A percentile compares a stretch with the other conserved stretches of the same genome.
These are phyloP conservation scores for Geranium incanum DNA, from an alignment of 441 rosid species.

Conservation along the genomic window DNA sequence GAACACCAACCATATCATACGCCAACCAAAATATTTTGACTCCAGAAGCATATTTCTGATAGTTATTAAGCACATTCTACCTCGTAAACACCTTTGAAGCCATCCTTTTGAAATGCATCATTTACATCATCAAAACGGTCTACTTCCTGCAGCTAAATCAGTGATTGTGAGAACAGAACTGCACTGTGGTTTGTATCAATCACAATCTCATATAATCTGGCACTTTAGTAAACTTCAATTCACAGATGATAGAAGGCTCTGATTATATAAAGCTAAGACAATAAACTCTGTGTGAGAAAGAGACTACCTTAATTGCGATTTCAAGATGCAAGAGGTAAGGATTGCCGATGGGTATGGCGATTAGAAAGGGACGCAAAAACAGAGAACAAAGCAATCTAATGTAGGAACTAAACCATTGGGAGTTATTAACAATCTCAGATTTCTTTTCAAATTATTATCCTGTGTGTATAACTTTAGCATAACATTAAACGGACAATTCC, in stretches of 20 bases:
- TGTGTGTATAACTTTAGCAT: neutral
- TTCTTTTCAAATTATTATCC: neutral
- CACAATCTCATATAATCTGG: neutral
- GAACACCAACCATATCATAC: neutral
- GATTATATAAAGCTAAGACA: neutral
- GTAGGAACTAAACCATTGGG: slow-evolving; percentile 1
- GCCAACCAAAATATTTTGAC: neutral
- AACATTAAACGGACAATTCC: neutral
- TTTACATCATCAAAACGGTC: slow-evolving; percentile 71
- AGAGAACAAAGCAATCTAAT: neutral
- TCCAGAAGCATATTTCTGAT: neutral
- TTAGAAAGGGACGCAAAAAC: neutral
- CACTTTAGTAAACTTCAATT: neutral
- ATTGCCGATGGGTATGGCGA: neutral
- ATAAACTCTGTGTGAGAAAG: neutral
- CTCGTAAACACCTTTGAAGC: slow-evolving; percentile 76
- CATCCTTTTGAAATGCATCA: slow-evolving; percentile 44
- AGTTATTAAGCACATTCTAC: slow-evolving; percentile 28
- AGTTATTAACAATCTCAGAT: neutral
- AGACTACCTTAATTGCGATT: neutral
- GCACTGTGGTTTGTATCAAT: neutral
- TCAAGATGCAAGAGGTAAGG: neutral
- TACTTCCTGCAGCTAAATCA: slow-evolving; percentile 60
- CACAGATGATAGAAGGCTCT: neutral
- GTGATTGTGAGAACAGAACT: slow-evolving; percentile 12